Evolutionary conservation across 2,329 filamentous ascomycete genomes (phyloP), one percentile per base, ranked within the genome.

Genomic region (Cercospora sp.): DNA sequence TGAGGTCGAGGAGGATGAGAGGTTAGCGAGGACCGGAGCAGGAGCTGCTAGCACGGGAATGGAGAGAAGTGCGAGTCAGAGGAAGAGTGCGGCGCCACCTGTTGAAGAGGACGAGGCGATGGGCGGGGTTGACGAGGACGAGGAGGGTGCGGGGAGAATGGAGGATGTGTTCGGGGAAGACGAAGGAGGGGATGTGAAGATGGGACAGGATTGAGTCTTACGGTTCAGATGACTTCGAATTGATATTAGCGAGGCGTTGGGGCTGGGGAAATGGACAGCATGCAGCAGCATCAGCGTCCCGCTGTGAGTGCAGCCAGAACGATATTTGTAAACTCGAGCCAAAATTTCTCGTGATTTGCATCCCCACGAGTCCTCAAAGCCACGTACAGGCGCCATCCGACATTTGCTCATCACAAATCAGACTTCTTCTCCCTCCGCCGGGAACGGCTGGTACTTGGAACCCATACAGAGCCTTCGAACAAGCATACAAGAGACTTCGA

Each of bases 1-100:
- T 73, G 85, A 87, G 62, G 84, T 85, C 82, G 64, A 65, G 10
- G 67, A 83, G 70, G 77, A 78, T 30, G 75, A 71, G 10, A 78
- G 73, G 20, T 74, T 75, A 63, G 75, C 72, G 33, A 75, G 84
- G 86, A 26, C 12, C 30, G 60, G 74, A 77, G 64, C 84, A 90
- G 55, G 82, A 86, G 71, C 82, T 78, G 57, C 82, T 85, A 75
- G 60, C 64, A 65, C 42, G 40, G 65, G 16, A 51, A 70, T 51
- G 72, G 68, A 53, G 64, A 71, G 67, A 61, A 66, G 51, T 28
- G 66, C 62, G 18, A 74, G 74, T 68, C 73, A 77, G 65, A 73
- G 75, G 63, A 64, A 61, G 51, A 64, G 48, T 36, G 63, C 18
- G 2, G 33, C 53, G 23, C 30, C 36, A 9, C 16, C 33, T 13